These are phyloP conservation scores for Cutaneotrichosporon sp. DNA, from an alignment of 1,284 basidiomycete genomes.

Conservation along the genomic window DNA sequence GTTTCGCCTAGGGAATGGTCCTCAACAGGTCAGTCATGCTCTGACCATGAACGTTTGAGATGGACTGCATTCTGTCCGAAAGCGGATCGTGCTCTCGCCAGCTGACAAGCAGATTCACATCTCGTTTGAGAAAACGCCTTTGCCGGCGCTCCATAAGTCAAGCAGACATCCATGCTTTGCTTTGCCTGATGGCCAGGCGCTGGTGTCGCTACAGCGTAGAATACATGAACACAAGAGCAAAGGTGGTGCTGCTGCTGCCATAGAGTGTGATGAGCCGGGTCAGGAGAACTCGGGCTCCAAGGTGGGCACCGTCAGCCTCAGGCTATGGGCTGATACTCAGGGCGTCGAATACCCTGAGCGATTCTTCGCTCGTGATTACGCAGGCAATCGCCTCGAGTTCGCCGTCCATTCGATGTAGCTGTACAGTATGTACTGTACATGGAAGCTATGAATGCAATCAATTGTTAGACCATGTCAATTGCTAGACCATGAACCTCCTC, in stretches of 20 bases:
- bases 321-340: slow-evolving; percentile 15
- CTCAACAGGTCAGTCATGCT: slow-evolving; percentile 29
- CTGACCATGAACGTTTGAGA: no score
- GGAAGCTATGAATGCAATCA: no score
- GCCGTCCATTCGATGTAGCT: slow-evolving; percentile 4
- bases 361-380: slow-evolving; percentile 45
- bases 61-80: neutral
- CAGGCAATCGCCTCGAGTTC: slow-evolving; percentile 45
- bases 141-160: slow-evolving; percentile 15
- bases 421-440: no score
- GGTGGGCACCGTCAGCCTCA: slow-evolving; percentile 12
- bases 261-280: slow-evolving; percentile 38
- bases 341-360: slow-evolving; percentile 42
- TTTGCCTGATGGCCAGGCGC: slow-evolving; percentile 25
- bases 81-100: no score
- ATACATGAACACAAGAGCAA: slow-evolving; percentile 31
- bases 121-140: slow-evolving; percentile 21
- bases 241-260: slow-evolving; percentile 24
- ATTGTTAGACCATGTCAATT: no score
- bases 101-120: slow-evolving; percentile 34
- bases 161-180: slow-evolving; percentile 43
- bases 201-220: slow-evolving; percentile 33
- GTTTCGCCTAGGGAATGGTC: slow-evolving; percentile 37
- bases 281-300: slow-evolving; percentile 37
- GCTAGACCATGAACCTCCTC: no score